phyloP scores from a whole-genome alignment of 2,329 filamentous ascomycete species.

The Xylariomycetidae sp. region DNA sequence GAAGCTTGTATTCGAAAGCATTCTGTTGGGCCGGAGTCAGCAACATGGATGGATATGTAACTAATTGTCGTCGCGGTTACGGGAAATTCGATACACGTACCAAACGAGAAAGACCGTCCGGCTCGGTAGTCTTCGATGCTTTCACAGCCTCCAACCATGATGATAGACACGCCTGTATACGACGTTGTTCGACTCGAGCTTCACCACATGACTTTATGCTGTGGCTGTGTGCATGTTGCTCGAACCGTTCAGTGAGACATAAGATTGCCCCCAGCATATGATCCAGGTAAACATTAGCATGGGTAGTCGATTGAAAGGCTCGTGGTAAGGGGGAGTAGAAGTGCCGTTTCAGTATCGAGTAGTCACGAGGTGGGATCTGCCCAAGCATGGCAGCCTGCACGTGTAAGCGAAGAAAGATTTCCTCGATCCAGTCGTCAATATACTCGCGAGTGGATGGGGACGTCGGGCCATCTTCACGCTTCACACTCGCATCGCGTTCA shows the following conservation, averaged over 20 bases:
- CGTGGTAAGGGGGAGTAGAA: slow-evolving; percentile 2
- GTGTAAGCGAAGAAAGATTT: slow-evolving; percentile 30
- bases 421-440: slow-evolving; percentile 35
- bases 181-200: slow-evolving; percentile 6
- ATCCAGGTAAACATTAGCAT: slow-evolving; percentile 13
- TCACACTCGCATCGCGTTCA: slow-evolving; percentile 5
- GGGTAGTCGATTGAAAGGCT: slow-evolving; percentile 12
- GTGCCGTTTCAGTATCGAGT: no score
- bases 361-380: slow-evolving; percentile 11
- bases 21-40: slow-evolving; percentile 2
- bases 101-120: no score
- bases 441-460: slow-evolving; percentile 14
- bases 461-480: slow-evolving; percentile 7
- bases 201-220: no score
- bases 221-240: not conserved
- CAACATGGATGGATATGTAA: slow-evolving; percentile 6
- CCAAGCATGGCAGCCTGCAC: slow-evolving; percentile 21
- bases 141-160: slow-evolving; percentile 17
- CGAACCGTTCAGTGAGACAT: slow-evolving; percentile 9
- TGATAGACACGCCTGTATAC: slow-evolving; percentile 7
- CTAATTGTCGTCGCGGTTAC: not conserved
- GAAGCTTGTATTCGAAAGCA: slow-evolving; percentile 19
- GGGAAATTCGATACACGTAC: no score
- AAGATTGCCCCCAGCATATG: slow-evolving; percentile 14
- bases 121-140: slow-evolving; percentile 12